These are phyloP conservation scores for Porcisia deanei DNA, from an alignment of 208 protist genomes.

Conservation along the genomic window DNA sequence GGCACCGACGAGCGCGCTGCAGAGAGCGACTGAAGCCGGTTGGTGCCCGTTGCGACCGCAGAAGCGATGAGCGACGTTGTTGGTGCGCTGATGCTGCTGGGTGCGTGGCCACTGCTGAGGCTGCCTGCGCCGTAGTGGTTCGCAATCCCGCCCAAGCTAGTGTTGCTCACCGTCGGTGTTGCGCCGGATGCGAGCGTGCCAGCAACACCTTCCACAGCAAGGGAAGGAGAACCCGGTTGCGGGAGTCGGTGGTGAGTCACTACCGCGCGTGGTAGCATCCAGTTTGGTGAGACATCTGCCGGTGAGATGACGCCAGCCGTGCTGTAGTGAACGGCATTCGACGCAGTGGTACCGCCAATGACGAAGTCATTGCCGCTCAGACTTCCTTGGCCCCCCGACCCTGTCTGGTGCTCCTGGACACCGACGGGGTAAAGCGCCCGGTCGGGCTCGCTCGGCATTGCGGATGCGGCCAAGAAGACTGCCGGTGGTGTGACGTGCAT, in stretches of 20 bases:
- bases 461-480: neutral
- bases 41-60: neutral
- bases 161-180: neutral
- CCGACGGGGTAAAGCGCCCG: neutral
- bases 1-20: neutral
- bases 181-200: neutral
- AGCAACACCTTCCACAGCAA: neutral
- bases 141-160: conserved; percentile 3
- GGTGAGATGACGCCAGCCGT: neutral
- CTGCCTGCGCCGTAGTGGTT: neutral
- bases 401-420: neutral
- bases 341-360: neutral
- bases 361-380: conserved; percentile 4
- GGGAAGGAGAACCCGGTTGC: neutral
- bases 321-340: neutral
- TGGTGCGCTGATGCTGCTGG: neutral
- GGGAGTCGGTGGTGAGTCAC: neutral
- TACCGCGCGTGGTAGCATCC: neutral
- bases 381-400: neutral
- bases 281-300: neutral
- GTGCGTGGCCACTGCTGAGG: neutral
- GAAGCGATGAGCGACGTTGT: neutral
- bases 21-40: conserved; percentile 1
- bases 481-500: neutral
- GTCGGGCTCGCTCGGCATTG: neutral